These are phyloP conservation scores for Xylaria multiplex DNA, from an alignment of 2,329 filamentous ascomycete species.

Conservation along the genomic window DNA sequence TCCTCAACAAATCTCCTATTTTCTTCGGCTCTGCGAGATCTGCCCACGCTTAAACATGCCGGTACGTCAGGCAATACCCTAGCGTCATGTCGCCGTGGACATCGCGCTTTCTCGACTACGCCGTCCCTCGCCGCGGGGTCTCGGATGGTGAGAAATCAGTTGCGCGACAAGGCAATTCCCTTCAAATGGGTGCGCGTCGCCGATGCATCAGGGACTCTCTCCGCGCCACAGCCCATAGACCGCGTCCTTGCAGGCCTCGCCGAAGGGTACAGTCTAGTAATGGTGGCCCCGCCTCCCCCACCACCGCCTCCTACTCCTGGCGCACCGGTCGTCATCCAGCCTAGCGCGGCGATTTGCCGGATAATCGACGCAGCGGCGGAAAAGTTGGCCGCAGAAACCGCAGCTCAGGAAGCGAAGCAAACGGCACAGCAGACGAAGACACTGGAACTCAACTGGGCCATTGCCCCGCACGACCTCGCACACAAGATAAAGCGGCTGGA, in stretches of 20 bases:
- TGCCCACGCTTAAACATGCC: slow-evolving; percentile 29
- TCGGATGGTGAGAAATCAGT: slow-evolving; percentile 40
- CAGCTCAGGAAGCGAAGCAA: slow-evolving; percentile 54
- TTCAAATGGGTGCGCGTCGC: slow-evolving; percentile 51
- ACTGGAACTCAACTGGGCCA: slow-evolving; percentile 92
- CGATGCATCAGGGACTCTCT: slow-evolving; percentile 30
- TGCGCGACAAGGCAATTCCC: slow-evolving; percentile 60
- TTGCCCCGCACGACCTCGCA: slow-evolving; percentile 77
- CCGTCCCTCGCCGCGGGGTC: background rate
- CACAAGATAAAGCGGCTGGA: slow-evolving; percentile 74
- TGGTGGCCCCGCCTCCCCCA: slow-evolving; percentile 46
- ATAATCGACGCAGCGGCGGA: slow-evolving; percentile 65
- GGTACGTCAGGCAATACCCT: background rate
- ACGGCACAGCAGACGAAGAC: slow-evolving; percentile 69
- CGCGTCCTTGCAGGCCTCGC: slow-evolving; percentile 38
- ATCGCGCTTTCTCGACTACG: slow-evolving; percentile 26
- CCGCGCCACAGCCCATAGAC: slow-evolving; percentile 39
- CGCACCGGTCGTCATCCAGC: slow-evolving; percentile 47
- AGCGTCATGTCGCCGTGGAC: background rate
- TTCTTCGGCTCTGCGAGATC: background rate
- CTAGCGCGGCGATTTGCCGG: slow-evolving; percentile 66
- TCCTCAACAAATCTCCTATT: slow-evolving; percentile 10
- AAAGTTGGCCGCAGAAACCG: slow-evolving; percentile 51
- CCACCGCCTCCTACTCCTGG: slow-evolving; percentile 48
- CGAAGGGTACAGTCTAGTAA: slow-evolving; percentile 40